Evolutionary conservation across 2,329 filamentous ascomycete species (phyloP).

Genomic region (Hypoxylon sp.): DNA sequence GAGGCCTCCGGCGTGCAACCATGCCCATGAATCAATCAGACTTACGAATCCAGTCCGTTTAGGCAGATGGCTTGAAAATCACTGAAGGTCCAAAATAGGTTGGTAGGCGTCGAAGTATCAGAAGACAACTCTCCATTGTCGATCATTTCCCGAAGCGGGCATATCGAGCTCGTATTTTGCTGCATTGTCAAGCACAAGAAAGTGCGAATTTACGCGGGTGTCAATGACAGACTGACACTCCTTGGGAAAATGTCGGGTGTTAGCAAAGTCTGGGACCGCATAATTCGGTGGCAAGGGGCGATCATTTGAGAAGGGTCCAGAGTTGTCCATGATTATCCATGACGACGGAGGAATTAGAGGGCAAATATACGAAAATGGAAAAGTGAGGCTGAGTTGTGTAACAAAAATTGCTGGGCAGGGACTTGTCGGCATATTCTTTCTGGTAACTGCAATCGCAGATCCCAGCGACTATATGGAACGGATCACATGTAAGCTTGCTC

Average conservation of each 20-base stretch:
- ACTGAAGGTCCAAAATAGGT: slow-evolving; percentile 13
- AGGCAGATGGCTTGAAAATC: slow-evolving; percentile 21
- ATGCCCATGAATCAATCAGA: slow-evolving; percentile 2
- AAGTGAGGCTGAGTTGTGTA: slow-evolving; percentile 45
- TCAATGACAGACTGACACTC: slow-evolving; percentile 21
- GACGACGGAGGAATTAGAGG: slow-evolving; percentile 27
- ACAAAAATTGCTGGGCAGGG: slow-evolving; percentile 22
- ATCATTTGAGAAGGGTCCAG: slow-evolving; percentile 34
- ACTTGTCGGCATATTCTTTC: slow-evolving; percentile 37
- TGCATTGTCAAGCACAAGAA: slow-evolving; percentile 31
- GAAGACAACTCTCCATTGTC: slow-evolving; percentile 10
- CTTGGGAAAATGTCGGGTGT: slow-evolving; percentile 24
- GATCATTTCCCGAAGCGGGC: slow-evolving; percentile 32
- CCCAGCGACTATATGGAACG: slow-evolving; percentile 22
- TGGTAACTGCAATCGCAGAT: slow-evolving; percentile 35
- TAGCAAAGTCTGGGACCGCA: slow-evolving; percentile 25
- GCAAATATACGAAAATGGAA: slow-evolving; percentile 37
- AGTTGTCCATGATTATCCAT: slow-evolving; percentile 30
- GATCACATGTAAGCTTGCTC: slow-evolving; percentile 37
- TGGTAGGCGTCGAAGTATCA: slow-evolving; percentile 18
- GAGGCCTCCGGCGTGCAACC: slow-evolving; percentile 23
- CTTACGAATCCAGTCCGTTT: slow-evolving; percentile 29
- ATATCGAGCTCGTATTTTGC: slow-evolving; percentile 35
- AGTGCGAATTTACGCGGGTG: slow-evolving; percentile 14
- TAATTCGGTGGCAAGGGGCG: slow-evolving; percentile 37